phyloP scores from a whole-genome alignment of 2,329 filamentous ascomycete species.

The Cryphonectria nitschkei region DNA sequence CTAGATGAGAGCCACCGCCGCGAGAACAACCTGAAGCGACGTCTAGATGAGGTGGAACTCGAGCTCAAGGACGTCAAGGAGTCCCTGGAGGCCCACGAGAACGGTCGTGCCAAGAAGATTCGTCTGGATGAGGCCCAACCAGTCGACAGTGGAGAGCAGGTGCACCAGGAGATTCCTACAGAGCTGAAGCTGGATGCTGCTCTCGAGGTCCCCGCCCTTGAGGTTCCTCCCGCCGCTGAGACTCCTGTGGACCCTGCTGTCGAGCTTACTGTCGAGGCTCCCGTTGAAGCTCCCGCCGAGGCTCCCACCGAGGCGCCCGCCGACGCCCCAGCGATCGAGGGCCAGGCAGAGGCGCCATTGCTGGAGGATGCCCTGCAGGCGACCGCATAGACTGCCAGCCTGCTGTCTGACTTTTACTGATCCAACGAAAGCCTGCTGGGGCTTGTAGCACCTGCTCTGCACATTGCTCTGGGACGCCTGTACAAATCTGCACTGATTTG shows the following conservation, averaged over 20 bases:
- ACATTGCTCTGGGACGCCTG: background rate
- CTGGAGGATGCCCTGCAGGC: slow-evolving; percentile 9
- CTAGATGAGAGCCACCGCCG: slow-evolving; percentile 77
- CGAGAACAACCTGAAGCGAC: slow-evolving; percentile 80
- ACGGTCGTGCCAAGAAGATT: slow-evolving; percentile 37
- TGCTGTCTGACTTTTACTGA: background rate
- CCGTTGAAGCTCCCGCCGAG: slow-evolving; percentile 9
- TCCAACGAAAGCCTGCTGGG: background rate
- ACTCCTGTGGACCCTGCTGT: slow-evolving; percentile 7
- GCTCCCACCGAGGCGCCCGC: slow-evolving; percentile 3
- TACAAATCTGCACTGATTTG: background rate
- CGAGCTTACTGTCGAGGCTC: background rate
- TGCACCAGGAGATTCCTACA: background rate
- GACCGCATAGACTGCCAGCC: slow-evolving; percentile 2
- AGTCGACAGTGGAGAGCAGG: slow-evolving; percentile 11
- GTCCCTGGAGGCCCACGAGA: slow-evolving; percentile 35
- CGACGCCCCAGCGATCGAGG: slow-evolving; percentile 10
- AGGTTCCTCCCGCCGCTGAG: background rate
- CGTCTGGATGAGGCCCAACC: slow-evolving; percentile 36
- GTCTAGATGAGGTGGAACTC: slow-evolving; percentile 77
- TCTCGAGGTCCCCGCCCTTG: background rate
- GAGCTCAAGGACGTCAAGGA: slow-evolving; percentile 49
- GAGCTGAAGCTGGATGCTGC: slow-evolving; percentile 5
- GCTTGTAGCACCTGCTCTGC: background rate
- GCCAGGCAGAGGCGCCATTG: slow-evolving; percentile 7